These are phyloP conservation scores for Hypoxylon fragiforme DNA, from an alignment of 495 filamentous ascomycete genomes.

Conservation along the genomic window DNA sequence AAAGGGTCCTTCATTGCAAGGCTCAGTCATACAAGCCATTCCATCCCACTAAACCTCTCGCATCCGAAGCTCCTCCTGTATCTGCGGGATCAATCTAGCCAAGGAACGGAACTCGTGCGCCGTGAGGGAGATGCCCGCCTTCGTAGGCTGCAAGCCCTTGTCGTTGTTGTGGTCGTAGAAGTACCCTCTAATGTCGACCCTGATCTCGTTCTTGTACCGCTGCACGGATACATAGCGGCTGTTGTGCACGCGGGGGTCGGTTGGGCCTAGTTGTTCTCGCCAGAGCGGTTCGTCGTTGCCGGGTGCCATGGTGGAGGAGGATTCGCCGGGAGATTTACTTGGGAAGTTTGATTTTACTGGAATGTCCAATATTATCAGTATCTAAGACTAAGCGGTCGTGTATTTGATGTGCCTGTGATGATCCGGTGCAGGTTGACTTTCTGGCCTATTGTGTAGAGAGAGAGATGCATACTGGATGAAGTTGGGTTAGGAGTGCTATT, in stretches of 20 bases:
- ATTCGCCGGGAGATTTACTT: no score
- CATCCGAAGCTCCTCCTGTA: neutral
- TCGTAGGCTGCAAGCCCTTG: neutral
- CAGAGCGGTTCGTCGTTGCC: neutral
- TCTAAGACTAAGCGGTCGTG: no score
- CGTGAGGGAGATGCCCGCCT: neutral
- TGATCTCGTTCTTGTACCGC: neutral
- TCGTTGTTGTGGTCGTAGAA: neutral
- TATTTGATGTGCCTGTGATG: no score
- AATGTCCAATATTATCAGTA: no score
- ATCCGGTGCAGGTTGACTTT: no score
- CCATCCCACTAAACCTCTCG: no score
- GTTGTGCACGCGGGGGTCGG: neutral
- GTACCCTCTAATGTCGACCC: constrained; percentile 1
- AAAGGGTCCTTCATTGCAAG: no score
- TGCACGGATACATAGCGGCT: neutral
- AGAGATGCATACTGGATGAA: no score
- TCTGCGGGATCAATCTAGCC: neutral
- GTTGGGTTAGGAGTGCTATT: no score
- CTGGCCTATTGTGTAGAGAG: no score
- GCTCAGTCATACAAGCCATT: no score
- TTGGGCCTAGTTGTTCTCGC: neutral
- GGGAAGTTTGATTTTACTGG: no score
- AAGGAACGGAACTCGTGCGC: neutral
- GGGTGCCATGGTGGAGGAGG: neutral